phyloP scores from a whole-genome alignment of 2,329 filamentous ascomycete species.

The Thelonectria rubi region DNA sequence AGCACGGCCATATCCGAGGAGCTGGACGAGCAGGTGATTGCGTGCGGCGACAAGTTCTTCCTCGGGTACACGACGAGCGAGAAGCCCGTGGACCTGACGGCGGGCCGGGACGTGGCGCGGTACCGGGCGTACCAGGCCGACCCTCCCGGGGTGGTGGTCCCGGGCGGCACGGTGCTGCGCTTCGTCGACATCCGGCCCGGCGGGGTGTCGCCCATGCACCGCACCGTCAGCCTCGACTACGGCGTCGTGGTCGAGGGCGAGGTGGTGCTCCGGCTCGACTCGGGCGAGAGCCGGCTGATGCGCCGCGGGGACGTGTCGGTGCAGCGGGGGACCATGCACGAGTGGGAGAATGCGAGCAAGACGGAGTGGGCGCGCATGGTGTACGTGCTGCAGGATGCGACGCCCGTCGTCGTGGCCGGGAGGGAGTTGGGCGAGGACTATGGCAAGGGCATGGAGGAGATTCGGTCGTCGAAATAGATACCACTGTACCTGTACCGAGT shows the following conservation, averaged over 20 bases:
- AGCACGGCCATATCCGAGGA: slow-evolving; percentile 28
- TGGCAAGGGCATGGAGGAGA: slow-evolving; percentile 20
- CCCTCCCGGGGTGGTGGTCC: slow-evolving; percentile 40
- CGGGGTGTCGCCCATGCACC: slow-evolving; percentile 46
- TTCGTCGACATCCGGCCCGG: slow-evolving; percentile 59
- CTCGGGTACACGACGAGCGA: slow-evolving; percentile 33
- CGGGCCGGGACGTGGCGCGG: slow-evolving; percentile 26
- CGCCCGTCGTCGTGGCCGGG: slow-evolving; percentile 5
- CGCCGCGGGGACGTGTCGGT: slow-evolving; percentile 63
- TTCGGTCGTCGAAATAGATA: slow-evolving; percentile 28
- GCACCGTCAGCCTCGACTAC: slow-evolving; percentile 64
- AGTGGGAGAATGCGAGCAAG: slow-evolving; percentile 58
- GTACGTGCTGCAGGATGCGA: slow-evolving; percentile 48
- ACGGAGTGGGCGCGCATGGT: slow-evolving; percentile 57
- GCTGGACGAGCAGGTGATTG: slow-evolving; percentile 20
- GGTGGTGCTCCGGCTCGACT: slow-evolving; percentile 61
- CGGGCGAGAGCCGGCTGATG: slow-evolving; percentile 52
- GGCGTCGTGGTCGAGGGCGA: slow-evolving; percentile 64
- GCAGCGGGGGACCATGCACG: slow-evolving; percentile 65
- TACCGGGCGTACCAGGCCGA: slow-evolving; percentile 26
- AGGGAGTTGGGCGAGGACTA: slow-evolving; percentile 30
- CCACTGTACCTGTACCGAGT: no score
- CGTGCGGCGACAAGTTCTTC: slow-evolving; percentile 30
- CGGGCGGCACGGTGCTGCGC: slow-evolving; percentile 54
- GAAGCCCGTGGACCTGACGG: slow-evolving; percentile 23